These are phyloP conservation scores for Teratosphaeriaceae sp. DNA, from an alignment of 2,329 filamentous ascomycete species.

Conservation along the genomic window DNA sequence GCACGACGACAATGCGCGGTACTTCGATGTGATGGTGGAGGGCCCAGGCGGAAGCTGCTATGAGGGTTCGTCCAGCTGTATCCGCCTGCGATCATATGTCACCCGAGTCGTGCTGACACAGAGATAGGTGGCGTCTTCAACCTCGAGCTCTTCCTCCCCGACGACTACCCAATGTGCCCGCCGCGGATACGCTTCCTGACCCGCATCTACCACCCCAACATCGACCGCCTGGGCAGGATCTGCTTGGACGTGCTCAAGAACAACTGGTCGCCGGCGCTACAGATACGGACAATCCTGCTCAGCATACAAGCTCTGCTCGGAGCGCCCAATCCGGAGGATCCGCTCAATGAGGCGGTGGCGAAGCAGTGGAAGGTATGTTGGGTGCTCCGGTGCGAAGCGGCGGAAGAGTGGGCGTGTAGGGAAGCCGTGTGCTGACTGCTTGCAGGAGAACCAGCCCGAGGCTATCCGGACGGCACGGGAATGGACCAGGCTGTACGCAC, in stretches of 20 bases:
- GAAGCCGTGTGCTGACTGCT: slow-evolving; percentile 8
- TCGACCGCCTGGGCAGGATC: slow-evolving; percentile 94
- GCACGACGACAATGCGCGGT: slow-evolving; percentile 94
- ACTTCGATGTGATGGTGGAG: slow-evolving; percentile 97
- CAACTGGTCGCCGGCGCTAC: slow-evolving; percentile 97
- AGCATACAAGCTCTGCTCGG: slow-evolving; percentile 96
- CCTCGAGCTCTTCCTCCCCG: slow-evolving; percentile 92
- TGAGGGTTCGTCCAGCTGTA: slow-evolving; percentile 57
- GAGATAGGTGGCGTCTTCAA: slow-evolving; percentile 74
- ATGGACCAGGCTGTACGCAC: slow-evolving; percentile 81
- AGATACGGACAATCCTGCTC: slow-evolving; percentile 96
- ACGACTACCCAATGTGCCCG: slow-evolving; percentile 98
- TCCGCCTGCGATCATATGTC: background rate
- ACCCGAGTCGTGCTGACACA: background rate
- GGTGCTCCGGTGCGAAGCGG: background rate
- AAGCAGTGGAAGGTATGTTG: slow-evolving; percentile 79
- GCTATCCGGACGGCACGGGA: slow-evolving; percentile 88
- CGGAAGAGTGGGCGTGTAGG: background rate
- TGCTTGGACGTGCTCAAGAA: slow-evolving; percentile 97
- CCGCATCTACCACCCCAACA: slow-evolving; percentile 99
- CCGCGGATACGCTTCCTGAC: slow-evolving; percentile 98
- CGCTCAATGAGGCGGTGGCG: slow-evolving; percentile 94
- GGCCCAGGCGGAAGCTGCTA: slow-evolving; percentile 90
- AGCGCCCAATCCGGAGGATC: slow-evolving; percentile 95
- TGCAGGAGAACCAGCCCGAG: slow-evolving; percentile 72